A percentile compares a stretch with the other conserved stretches of the same genome.
Conservation (phyloP, 176 grass and related monocot species). For the Chrysopogon serrulatus region DNA sequence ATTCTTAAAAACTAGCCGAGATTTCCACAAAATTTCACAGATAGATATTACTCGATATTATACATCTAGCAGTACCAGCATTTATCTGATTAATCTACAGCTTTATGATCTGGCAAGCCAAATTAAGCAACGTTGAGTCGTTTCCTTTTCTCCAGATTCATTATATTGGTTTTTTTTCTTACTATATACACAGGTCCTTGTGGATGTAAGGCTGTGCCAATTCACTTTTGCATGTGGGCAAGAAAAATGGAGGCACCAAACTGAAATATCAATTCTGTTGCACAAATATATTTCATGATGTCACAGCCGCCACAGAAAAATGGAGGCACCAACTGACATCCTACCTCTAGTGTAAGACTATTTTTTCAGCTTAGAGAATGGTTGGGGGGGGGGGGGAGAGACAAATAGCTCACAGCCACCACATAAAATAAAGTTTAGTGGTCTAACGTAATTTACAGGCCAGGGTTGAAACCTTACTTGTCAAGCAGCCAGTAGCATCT, state of each 20-base stretch:
- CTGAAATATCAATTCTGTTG: not conserved
- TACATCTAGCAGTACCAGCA: not conserved
- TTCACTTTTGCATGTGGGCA: not conserved
- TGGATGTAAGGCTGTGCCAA: conserved; percentile 1
- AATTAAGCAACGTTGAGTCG: not conserved
- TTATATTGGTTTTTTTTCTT: not conserved
- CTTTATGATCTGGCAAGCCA: not conserved
- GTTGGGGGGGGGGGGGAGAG: too few species aligned
- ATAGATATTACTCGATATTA: not conserved
- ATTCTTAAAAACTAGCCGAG: not conserved
- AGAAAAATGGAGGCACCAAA: not conserved
- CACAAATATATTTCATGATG: not conserved
- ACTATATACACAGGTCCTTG: not conserved
- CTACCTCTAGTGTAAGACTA: conserved; percentile 4
- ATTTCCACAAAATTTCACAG: not conserved
- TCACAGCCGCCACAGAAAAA: too few species aligned
- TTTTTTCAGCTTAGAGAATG: conserved; percentile 11
- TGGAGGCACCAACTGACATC: too few species aligned
- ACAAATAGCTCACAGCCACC: not conserved
- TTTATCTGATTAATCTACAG: not conserved
- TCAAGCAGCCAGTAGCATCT: conserved; percentile 98
- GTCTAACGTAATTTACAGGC: conserved; percentile 4
- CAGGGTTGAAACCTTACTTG: conserved; percentile 51
- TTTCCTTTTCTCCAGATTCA: not conserved
- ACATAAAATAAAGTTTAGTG: conserved; percentile 24